Evolutionary conservation across 352 stramenopile species (phyloP).

Genomic region (Pythium sp.): DNA sequence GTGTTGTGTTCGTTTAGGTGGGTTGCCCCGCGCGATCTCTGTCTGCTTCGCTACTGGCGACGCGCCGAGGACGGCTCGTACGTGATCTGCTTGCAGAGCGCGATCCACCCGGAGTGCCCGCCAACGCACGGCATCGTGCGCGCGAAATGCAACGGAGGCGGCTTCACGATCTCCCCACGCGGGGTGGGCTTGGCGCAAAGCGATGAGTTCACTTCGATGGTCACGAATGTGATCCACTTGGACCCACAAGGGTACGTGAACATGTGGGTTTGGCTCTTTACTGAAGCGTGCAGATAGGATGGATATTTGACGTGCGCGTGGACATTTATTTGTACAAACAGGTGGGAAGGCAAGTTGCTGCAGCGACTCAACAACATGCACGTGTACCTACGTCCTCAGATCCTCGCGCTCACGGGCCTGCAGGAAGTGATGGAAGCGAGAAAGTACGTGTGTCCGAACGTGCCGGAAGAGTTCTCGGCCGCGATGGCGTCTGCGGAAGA

Average conservation of each 20-base stretch:
- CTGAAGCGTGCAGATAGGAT: not conserved
- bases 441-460: constrained; percentile 73
- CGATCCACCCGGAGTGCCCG: constrained; percentile 69
- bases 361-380: constrained; percentile 55
- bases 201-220: constrained; percentile 61
- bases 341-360: constrained; percentile 63
- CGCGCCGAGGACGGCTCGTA: constrained; percentile 68
- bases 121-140: constrained; percentile 57
- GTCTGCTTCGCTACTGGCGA: constrained; percentile 72
- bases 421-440: constrained; percentile 72
- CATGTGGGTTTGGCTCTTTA: not conserved
- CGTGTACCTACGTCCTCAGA: constrained; percentile 55
- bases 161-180: constrained; percentile 60
- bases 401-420: constrained; percentile 53
- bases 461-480: constrained; percentile 56
- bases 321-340: not conserved
- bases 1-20: constrained; percentile 30
- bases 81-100: constrained; percentile 76
- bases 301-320: not conserved
- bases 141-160: constrained; percentile 57
- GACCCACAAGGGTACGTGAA: constrained; percentile 42
- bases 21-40: constrained; percentile 63
- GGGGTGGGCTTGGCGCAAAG: constrained; percentile 14
- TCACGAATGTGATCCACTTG: constrained; percentile 70
- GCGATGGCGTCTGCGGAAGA: constrained; percentile 31